These are phyloP conservation scores for Claviceps sp. DNA, from an alignment of 2,329 filamentous ascomycete species.

Conservation along the genomic window DNA sequence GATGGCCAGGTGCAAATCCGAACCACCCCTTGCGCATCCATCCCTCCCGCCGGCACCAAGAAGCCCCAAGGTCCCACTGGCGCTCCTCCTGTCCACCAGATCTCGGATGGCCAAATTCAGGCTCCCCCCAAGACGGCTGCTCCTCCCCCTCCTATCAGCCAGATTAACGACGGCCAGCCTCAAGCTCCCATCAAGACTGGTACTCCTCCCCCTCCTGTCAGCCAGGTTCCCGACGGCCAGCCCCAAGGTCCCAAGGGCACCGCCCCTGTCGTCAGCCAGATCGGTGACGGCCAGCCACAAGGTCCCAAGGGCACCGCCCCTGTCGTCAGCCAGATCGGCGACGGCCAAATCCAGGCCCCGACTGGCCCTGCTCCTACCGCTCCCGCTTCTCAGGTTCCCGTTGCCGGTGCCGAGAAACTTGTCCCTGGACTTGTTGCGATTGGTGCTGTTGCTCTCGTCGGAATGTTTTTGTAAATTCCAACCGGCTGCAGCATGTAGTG, in stretches of 20 bases:
- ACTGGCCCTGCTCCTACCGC: slow-evolving; percentile 12
- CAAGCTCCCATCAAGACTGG: slow-evolving; percentile 21
- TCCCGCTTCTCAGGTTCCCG: slow-evolving; percentile 12
- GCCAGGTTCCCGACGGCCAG: slow-evolving; percentile 20
- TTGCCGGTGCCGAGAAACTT: slow-evolving; percentile 6
- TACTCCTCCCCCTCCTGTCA: slow-evolving; percentile 23
- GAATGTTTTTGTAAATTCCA: slow-evolving; percentile 9
- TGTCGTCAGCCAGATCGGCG: slow-evolving; percentile 26
- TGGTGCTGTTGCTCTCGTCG: slow-evolving; percentile 9
- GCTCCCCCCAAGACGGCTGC: slow-evolving; percentile 4
- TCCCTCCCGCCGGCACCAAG: slow-evolving; percentile 17
- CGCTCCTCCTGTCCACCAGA: slow-evolving; percentile 28
- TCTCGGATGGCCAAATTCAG: slow-evolving; percentile 17
- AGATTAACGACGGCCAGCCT: slow-evolving; percentile 32
- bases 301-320: slow-evolving; percentile 14
- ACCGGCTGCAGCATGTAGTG: not conserved
- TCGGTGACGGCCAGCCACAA: slow-evolving; percentile 25
- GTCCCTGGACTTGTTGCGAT: slow-evolving; percentile 6
- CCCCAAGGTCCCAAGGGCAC: slow-evolving; percentile 3
- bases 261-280: slow-evolving; percentile 25
- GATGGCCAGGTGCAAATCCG: slow-evolving; percentile 36
- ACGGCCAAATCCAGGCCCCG: slow-evolving; percentile 32
- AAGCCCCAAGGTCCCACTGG: slow-evolving; percentile 14
- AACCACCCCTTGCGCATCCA: slow-evolving; percentile 29
- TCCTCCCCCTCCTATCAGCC: slow-evolving; percentile 20